A percentile compares a stretch with the other conserved stretches of the same genome.
phyloP scores from a whole-genome alignment of 371 early-diverging fungal genomes.

The Mortierella sp. region DNA sequence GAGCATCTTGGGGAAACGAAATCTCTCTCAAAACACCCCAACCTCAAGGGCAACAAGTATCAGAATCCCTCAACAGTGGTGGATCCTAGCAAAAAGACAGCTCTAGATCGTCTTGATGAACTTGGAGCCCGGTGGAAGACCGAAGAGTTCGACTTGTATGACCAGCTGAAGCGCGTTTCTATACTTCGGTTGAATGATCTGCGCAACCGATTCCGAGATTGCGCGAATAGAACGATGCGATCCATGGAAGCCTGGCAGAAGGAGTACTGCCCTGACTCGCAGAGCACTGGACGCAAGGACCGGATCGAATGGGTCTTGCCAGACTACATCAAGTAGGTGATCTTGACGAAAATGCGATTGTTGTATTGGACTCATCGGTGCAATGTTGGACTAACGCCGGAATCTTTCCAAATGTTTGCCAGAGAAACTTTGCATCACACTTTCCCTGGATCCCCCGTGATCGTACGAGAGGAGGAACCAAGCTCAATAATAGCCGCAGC shows the following conservation, averaged over 20 bases:
- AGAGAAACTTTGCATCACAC: slow-evolving; percentile 69
- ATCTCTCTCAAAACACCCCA: slow-evolving; percentile 24
- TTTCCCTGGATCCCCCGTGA: slow-evolving; percentile 82
- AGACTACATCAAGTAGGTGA: slow-evolving; percentile 42
- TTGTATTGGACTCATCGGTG: too few relatives aligned
- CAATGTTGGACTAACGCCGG: too few relatives aligned
- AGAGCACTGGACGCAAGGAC: neutral
- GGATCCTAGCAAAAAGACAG: slow-evolving; percentile 33
- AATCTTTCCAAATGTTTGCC: neutral
- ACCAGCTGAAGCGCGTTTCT: slow-evolving; percentile 31
- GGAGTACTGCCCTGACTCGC: slow-evolving; percentile 19
- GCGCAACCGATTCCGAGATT: slow-evolving; percentile 41
- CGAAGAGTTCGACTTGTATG: slow-evolving; percentile 46
- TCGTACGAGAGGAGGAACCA: slow-evolving; percentile 92
- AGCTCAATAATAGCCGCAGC: slow-evolving; percentile 92
- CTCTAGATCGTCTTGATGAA: slow-evolving; percentile 34
- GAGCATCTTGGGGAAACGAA: slow-evolving; percentile 48
- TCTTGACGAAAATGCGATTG: too few relatives aligned
- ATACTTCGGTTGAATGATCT: slow-evolving; percentile 35
- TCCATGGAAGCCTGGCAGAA: slow-evolving; percentile 52
- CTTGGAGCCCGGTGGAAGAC: slow-evolving; percentile 41
- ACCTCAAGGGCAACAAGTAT: slow-evolving; percentile 1
- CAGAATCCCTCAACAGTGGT: neutral
- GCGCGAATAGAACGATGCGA: slow-evolving; percentile 37
- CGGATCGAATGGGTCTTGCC: slow-evolving; percentile 37